Percentiles rank a stretch among this genome's conserved stretches.
Conservation (phyloP, 768 basidiomycete species). For the Nevesoporus exiguus region DNA sequence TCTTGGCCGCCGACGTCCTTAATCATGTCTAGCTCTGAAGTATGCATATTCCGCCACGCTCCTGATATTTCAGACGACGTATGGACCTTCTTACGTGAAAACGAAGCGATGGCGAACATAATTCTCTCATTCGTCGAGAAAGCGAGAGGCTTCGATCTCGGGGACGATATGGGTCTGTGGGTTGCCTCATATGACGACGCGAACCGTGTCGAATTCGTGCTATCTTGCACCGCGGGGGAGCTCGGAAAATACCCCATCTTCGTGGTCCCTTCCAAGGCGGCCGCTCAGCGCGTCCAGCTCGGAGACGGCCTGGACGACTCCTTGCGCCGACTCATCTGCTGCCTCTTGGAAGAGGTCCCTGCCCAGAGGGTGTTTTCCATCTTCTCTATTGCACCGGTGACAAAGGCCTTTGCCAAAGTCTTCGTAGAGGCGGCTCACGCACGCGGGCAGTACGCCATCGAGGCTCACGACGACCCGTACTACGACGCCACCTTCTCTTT, state of each 20-base stretch:
- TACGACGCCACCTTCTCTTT: too few species aligned
- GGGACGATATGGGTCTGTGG: constrained; percentile 21
- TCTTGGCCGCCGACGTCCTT: too few species aligned
- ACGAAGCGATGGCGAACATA: constrained; percentile 37
- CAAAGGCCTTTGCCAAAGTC: too few species aligned
- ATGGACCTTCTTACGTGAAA: constrained; percentile 25
- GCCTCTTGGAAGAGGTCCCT: too few species aligned
- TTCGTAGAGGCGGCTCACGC: too few species aligned
- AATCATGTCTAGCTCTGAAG: constrained; percentile 10
- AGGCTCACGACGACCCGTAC: too few species aligned
- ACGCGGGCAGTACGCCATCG: too few species aligned
- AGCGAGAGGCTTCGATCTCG: constrained; percentile 4
- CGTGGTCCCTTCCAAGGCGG: constrained; percentile 11
- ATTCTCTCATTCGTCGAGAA: constrained; percentile 38
- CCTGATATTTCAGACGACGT: constrained; percentile 20
- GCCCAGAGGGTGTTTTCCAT: too few species aligned
- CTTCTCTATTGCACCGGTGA: too few species aligned
- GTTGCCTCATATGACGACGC: constrained; percentile 23
- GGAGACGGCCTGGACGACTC: too few species aligned
- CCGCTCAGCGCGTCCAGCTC: not conserved
- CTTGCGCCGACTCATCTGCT: too few species aligned
- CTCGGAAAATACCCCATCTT: constrained; percentile 12
- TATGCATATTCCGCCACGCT: constrained; percentile 4
- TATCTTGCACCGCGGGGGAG: constrained; percentile 6
- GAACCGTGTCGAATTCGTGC: constrained; percentile 6